Base-by-base conservation (phyloP, 1,284 basidiomycete species). In the Irpex lacteus region DNA sequence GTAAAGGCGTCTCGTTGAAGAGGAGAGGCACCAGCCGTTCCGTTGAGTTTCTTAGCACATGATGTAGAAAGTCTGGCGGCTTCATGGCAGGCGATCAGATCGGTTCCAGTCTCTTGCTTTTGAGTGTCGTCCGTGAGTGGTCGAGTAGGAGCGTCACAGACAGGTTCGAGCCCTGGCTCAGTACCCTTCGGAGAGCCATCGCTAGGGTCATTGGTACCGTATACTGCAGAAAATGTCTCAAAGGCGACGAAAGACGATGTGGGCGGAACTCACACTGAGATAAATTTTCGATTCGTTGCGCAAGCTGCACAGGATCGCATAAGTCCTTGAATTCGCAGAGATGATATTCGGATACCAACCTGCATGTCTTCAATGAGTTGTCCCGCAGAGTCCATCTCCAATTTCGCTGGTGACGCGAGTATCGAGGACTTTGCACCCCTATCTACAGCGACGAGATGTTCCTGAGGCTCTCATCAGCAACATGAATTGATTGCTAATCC, bases 191-290 rank as follows among this genome's bases (percentile, higher is more conserved):
- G 19, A 34, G 44, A 18, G 19, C 52, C 32, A 21, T 74, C 73
- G 63, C 71, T 74, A 1, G 64, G 58, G 0, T 72, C 72, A 37
- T 73, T 66, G 2, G 71, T 71, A 40, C 62, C 65, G 64, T 74
- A 74, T 21, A 74, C 71, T 72, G 62, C 19, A 34, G 55, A 37
- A 26, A 15, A 50, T 15, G 49, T 56, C 34, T 50, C 47, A 40
- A 15, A 54, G 18, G 11, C 15, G 13, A 18, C 0, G 34, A 57
- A 8, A 37, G 11, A 15, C 4, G 26, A 4, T 21, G 4, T n/a
- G 26, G 26, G 32, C 21, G 8, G 9, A 13, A 60, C 63, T 6
- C 60, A 68, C 66, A 49, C 47, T 68, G 66, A 5, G 64, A 64
- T 3, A 70, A 53, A 47, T 63, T 67, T 18, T 67, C 63, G 56